phyloP scores from a whole-genome alignment of 306 rosid species.

The Casuarina glauca region DNA sequence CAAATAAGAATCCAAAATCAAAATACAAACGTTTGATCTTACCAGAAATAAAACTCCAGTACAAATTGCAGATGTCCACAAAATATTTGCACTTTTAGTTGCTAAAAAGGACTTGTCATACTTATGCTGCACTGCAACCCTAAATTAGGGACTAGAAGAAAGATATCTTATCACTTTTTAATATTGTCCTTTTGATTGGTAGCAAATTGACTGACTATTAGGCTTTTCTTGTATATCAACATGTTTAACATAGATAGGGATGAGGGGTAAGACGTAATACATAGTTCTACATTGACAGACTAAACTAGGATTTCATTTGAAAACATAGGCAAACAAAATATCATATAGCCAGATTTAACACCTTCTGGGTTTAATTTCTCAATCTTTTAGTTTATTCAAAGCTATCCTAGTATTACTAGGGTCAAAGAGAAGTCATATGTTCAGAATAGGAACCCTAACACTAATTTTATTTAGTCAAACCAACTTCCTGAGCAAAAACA shows the following conservation, averaged over 20 bases:
- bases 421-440: neutral
- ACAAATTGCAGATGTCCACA: neutral
- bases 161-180: neutral
- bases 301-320: neutral
- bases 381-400: neutral
- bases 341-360: neutral
- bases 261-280: neutral
- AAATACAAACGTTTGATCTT: constrained; percentile 13
- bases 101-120: neutral
- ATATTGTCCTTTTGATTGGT: neutral
- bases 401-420: neutral
- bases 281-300: neutral
- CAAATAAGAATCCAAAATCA: constrained; percentile 36
- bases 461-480: neutral
- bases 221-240: neutral
- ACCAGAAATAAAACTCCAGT: constrained; percentile 3
- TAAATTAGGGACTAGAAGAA: neutral
- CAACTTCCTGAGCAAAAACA: neutral
- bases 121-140: neutral
- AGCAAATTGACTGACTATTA: neutral
- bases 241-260: neutral
- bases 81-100: neutral
- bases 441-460: neutral
- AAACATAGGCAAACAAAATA: neutral
- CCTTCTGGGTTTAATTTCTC: neutral